Base-by-base conservation (phyloP, 2,329 filamentous ascomycete species). In the Westerdykella aurantiaca region DNA sequence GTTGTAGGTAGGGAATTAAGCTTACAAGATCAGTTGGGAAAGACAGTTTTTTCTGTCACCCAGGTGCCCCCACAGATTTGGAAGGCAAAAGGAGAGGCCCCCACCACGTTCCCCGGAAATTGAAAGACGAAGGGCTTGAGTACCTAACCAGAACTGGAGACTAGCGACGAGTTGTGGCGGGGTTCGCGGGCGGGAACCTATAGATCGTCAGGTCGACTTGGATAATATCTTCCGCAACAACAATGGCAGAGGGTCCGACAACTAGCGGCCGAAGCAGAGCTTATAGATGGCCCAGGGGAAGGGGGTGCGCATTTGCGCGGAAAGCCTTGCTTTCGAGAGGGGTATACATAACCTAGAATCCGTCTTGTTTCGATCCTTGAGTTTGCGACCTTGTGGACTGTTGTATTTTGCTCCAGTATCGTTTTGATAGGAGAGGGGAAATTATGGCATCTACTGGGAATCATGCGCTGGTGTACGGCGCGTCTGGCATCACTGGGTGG, bases 401-500 rank as follows among this genome's bases (percentile, higher is more conserved):
- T 13, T 31, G 10, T 11, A 13, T 11, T 22, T 33, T 17, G 14
- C n/a, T 17, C n/a, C 2, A 41, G 31, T 14, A 3, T 31, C 38
- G 23, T 22, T 18, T 10, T 31, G 14, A 22, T 38, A 13, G 11
- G 23, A n/a, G 21, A n/a, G 6, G 12, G 9, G 17, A 7, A 21
- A 41, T n/a, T 10, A 44, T 43, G 43, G 37, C 35, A 31, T 44
- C 31, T 1, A 63, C 60, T 47, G 48, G 56, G 6, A 61, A 63
- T 25, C 59, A 64, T 42, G 63, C 64, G 44, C 58, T 67, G 31
- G 54, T 63, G 33, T 63, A 66, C 57, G 72, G 72, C 31, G 72
- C 71, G 38, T 72, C 69, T 48, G 73, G 72, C n/a, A 72, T 76
- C 41, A 69, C 70, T 2, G 73, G 73, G 31, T 76, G 73, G 73